These are phyloP conservation scores for Sonneratia caseolaris DNA, from an alignment of 345 rosid genomes.

Conservation along the genomic window DNA sequence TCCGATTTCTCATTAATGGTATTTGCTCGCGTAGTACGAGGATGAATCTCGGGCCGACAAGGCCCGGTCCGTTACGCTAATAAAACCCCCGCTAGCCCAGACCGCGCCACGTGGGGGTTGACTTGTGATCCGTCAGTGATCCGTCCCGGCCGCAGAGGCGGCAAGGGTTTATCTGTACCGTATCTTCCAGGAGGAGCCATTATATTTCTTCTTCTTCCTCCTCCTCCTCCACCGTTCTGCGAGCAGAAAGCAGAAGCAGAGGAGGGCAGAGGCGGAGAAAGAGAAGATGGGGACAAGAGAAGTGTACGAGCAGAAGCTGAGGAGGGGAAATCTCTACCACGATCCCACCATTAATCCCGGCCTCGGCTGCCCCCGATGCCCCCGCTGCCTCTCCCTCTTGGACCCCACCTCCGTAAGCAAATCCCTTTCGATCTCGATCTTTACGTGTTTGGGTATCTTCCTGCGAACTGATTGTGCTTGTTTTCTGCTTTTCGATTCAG, in stretches of 20 bases:
- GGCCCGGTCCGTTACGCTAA: too few relatives aligned
- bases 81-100: too few relatives aligned
- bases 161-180: too few relatives aligned
- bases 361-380: conserved; percentile 84
- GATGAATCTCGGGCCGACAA: too few relatives aligned
- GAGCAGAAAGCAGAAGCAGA: neutral
- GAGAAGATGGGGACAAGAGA: conserved; percentile 65
- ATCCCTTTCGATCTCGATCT: neutral
- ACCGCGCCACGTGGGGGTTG: too few relatives aligned
- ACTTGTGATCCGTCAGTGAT: too few relatives aligned
- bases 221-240: neutral
- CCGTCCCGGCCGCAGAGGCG: too few relatives aligned
- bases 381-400: conserved; percentile 86
- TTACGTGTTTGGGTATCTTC: too few relatives aligned
- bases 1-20: too few relatives aligned
- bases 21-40: too few relatives aligned
- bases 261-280: neutral
- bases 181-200: too few relatives aligned
- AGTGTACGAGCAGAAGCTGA: conserved; percentile 79
- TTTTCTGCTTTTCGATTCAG: conserved; percentile 21
- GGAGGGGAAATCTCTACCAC: conserved; percentile 54
- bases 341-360: conserved; percentile 91
- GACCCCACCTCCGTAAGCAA: conserved; percentile 41
- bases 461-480: neutral
- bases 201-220: too few relatives aligned